Conservation (phyloP, 805 yeast species). For the Candida tammaniensis region DNA sequence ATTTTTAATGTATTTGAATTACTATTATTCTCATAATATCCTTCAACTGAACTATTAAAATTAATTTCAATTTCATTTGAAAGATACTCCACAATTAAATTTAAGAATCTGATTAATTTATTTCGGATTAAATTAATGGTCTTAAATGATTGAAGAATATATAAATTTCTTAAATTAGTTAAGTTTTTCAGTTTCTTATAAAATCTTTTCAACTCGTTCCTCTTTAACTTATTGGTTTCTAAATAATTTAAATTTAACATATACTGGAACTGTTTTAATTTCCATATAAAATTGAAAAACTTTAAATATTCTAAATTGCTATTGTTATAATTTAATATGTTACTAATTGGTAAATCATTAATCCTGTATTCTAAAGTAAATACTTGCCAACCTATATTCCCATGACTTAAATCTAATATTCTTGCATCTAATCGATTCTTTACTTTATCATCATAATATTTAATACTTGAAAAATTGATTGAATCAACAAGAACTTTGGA, state of each 20-base stretch:
- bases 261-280: constrained; percentile 60
- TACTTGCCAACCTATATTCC: constrained; percentile 83
- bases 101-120: constrained; percentile 41
- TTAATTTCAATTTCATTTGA: constrained; percentile 46
- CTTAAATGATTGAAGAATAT: constrained; percentile 30
- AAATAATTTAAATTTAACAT: constrained; percentile 40
- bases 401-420: constrained; percentile 66
- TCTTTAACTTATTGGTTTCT: constrained; percentile 24
- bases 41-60: constrained; percentile 22
- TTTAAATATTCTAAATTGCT: constrained; percentile 58
- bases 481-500: constrained; percentile 66
- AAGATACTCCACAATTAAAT: constrained; percentile 38
- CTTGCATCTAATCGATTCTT: constrained; percentile 75
- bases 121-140: constrained; percentile 36
- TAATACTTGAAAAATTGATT: constrained; percentile 51
- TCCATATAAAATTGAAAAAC: constrained; percentile 84
- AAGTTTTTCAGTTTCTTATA: constrained; percentile 1
- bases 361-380: constrained; percentile 79
- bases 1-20: constrained; percentile 4
- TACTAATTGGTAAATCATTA: constrained; percentile 52
- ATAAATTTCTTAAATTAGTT: constrained; percentile 26
- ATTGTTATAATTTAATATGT: constrained; percentile 25
- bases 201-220: constrained; percentile 19
- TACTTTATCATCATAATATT: constrained; percentile 36
- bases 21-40: constrained; percentile 17